These are phyloP conservation scores for Cladophialophora yegresii DNA, from an alignment of 2,329 filamentous ascomycete genomes.

Conservation along the genomic window DNA sequence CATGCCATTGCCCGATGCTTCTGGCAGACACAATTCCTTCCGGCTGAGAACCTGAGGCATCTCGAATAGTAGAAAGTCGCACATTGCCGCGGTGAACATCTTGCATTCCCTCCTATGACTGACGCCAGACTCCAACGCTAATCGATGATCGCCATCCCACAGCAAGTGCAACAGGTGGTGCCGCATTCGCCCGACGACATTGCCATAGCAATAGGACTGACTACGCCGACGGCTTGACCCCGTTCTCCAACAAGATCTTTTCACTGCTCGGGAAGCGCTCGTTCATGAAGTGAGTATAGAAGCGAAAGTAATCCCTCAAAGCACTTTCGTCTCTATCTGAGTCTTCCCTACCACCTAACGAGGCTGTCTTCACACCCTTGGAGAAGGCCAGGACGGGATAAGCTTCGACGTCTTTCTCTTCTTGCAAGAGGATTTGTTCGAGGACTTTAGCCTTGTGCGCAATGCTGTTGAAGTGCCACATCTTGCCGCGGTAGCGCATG, in stretches of 20 bases:
- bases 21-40: not conserved
- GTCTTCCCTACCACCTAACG: not conserved
- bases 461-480: constrained; percentile 20
- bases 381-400: constrained; percentile 22
- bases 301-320: constrained; percentile 23
- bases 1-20: not conserved
- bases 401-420: constrained; percentile 24
- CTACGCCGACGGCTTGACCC: constrained; percentile 19
- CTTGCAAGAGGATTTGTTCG: constrained; percentile 20
- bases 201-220: not conserved
- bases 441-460: constrained; percentile 25
- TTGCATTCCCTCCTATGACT: not conserved
- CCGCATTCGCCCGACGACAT: not conserved
- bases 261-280: constrained; percentile 21
- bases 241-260: constrained; percentile 22
- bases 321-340: constrained; percentile 9
- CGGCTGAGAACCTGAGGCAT: not conserved
- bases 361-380: constrained; percentile 12
- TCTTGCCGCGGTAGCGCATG: constrained; percentile 21
- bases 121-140: constrained; percentile 7
- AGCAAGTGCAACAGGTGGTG: not conserved
- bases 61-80: not conserved
- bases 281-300: constrained; percentile 25
- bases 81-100: not conserved
- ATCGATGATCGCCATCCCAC: not conserved